Evolutionary conservation across 495 filamentous ascomycete genomes (phyloP), one percentile per base, ranked within the genome.

Genomic region (Trichoderma reesei): DNA sequence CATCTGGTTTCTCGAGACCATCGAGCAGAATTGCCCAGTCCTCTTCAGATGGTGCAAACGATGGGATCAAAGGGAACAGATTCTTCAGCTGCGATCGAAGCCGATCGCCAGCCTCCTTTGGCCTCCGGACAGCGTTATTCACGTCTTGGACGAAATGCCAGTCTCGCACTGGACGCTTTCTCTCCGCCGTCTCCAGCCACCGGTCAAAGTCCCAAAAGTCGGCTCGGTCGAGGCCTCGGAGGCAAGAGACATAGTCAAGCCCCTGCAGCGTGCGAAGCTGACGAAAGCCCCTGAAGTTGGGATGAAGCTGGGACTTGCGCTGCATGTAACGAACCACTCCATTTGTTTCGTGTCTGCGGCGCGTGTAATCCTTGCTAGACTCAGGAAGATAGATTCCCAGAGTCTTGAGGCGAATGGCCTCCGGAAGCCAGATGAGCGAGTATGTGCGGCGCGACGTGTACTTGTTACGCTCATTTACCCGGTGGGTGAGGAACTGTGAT

Each of bases 341-440:
- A 1, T 42, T 39, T 36, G 42, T 36, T 42, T 78, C 77, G 34
- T 73, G 68, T 2, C 26, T 38, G 0, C 76, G 69, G 13, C 77
- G 69, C 37, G 67, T 65, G 37, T 70, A 69, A 0, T 0, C 3
- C 10, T 26, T 64, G 0, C 16, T 41, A 3, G 61, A 64, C 62
- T 80, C 77, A 41, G 74, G 65, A 42, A 80, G 67, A 54, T 78
- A 71, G 0, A 79, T 41, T 0, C 70, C 70, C 0, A 79, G 36
- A 0, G 74, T 78, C 0, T 69, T 69, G 0, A 80, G 70, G 1
- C 72, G 67, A n/a, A 39, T 64, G 6, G 68, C 68, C n/a, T 72
- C 67, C 1, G 56, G 65, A 0, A 79, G 64, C 66, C 66, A 75
- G 6, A 41, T 18, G 0, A 78, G 62, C 1, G 70, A 63, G 1